phyloP scores from a whole-genome alignment of 208 protist genomes.

The Wallacemonas sp. region DNA sequence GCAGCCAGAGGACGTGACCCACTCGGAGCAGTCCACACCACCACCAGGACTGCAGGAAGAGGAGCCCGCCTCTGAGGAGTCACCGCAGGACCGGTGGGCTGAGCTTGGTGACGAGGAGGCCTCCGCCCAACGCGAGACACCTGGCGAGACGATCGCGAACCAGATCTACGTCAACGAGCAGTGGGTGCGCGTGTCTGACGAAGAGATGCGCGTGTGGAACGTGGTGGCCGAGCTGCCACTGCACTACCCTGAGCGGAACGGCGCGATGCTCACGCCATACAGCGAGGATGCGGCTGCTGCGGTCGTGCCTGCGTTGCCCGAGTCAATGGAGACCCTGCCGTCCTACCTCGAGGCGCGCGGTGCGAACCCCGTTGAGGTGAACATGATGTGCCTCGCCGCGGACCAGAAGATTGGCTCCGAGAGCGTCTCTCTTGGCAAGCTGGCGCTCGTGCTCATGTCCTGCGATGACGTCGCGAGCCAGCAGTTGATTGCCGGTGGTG shows the following conservation, averaged over 20 bases:
- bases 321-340: slow-evolving; percentile 47
- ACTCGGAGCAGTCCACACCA: no score
- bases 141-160: slow-evolving; percentile 31
- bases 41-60: background rate
- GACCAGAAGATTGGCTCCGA: slow-evolving; percentile 69
- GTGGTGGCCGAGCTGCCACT: slow-evolving; percentile 49
- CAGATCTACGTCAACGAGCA: slow-evolving; percentile 50
- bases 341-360: slow-evolving; percentile 38
- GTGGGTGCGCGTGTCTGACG: slow-evolving; percentile 59
- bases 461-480: slow-evolving; percentile 37
- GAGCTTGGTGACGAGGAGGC: slow-evolving; percentile 17
- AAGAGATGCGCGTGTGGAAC: slow-evolving; percentile 70
- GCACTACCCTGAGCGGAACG: slow-evolving; percentile 47
- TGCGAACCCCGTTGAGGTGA: slow-evolving; percentile 42
- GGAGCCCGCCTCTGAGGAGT: slow-evolving; percentile 1
- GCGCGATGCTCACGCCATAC: slow-evolving; percentile 35
- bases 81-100: background rate
- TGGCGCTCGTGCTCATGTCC: slow-evolving; percentile 63
- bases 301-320: slow-evolving; percentile 16
- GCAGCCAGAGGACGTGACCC: no score
- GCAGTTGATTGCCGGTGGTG: slow-evolving; percentile 33
- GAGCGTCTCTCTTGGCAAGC: slow-evolving; percentile 70
- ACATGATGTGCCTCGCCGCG: slow-evolving; percentile 74
- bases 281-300: slow-evolving; percentile 18
- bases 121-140: slow-evolving; percentile 18